Conservation (phyloP, 2,329 filamentous ascomycete genomes). For the Xylaria sp. region DNA sequence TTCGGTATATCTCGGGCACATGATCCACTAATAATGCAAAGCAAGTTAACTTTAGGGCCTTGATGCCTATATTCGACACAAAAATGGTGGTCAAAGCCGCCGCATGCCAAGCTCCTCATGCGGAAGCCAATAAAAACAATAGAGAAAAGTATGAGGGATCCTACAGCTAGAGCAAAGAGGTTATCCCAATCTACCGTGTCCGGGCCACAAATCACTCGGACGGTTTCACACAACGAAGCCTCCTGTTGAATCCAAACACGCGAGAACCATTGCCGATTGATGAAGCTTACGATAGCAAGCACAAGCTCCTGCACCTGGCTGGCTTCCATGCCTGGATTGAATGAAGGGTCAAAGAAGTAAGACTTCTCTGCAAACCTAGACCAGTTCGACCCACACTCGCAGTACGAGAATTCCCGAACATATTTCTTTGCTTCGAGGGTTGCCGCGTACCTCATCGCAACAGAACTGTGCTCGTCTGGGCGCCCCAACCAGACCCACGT, state of each 20-base stretch:
- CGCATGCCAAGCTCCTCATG: background rate
- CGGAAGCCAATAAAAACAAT: background rate
- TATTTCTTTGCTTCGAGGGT: constrained; percentile 33
- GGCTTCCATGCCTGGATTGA: background rate
- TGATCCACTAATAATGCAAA: constrained; percentile 35
- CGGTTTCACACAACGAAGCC: constrained; percentile 36
- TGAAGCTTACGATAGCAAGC: constrained; percentile 37
- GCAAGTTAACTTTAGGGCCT: background rate
- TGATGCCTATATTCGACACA: background rate
- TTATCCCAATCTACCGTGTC: constrained; percentile 39
- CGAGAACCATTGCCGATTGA: constrained; percentile 43
- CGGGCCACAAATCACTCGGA: constrained; percentile 36
- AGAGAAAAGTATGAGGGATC: background rate
- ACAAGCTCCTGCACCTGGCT: constrained; percentile 24
- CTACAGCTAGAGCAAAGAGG: constrained; percentile 40
- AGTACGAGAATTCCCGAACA: constrained; percentile 32
- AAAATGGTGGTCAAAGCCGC: too few relatives aligned
- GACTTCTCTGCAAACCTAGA: constrained; percentile 37
- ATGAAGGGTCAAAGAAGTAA: constrained; percentile 40
- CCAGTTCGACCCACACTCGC: constrained; percentile 21
- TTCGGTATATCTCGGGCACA: constrained; percentile 38
- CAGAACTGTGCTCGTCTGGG: constrained; percentile 37
- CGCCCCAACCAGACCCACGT: constrained; percentile 42
- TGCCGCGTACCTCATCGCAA: constrained; percentile 40
- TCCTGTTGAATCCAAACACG: constrained; percentile 45